A percentile compares a stretch with the other conserved stretches of the same genome.
These are phyloP conservation scores for Nannochloropsis oceanica DNA, from an alignment of 108 stramenopile species.

Conservation along the genomic window DNA sequence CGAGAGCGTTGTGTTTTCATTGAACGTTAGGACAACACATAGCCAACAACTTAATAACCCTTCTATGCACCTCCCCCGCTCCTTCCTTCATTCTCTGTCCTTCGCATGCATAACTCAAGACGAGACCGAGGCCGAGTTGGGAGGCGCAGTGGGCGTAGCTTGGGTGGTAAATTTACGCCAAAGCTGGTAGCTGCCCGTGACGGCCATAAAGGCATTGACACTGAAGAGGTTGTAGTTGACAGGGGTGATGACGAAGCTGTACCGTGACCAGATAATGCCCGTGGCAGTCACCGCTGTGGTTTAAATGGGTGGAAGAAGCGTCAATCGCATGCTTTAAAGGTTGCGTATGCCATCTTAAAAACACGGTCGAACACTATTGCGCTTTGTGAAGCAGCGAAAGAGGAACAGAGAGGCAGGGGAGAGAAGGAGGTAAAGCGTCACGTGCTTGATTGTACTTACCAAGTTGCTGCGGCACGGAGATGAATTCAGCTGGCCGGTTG, in stretches of 20 bases:
- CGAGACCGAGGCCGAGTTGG: no score
- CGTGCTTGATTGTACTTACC: background rate
- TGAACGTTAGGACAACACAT: no score
- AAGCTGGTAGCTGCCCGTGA: constrained; percentile 29
- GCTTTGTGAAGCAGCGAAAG: background rate
- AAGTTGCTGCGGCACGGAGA: constrained; percentile 5
- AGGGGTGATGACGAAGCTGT: constrained; percentile 33
- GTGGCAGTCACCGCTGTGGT: constrained; percentile 12
- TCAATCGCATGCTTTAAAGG: background rate
- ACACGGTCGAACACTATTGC: background rate
- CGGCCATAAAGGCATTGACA: constrained; percentile 31
- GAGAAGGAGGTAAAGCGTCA: background rate
- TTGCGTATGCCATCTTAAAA: background rate
- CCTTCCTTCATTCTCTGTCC: no score
- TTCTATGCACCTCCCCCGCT: no score
- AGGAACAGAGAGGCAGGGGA: background rate
- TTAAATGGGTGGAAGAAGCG: background rate
- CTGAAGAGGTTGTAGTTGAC: constrained; percentile 33
- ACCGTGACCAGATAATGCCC: constrained; percentile 32
- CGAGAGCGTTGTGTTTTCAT: no score
- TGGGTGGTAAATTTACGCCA: constrained; percentile 5
- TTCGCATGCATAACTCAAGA: no score
- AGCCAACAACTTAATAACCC: no score
- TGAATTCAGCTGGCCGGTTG: constrained; percentile 12
- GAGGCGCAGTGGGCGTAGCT: background rate